A percentile compares a stretch with the other conserved stretches of the same genome.
phyloP scores from a whole-genome alignment of 2,329 filamentous ascomycete species.

The Knoxdaviesia proteae region DNA sequence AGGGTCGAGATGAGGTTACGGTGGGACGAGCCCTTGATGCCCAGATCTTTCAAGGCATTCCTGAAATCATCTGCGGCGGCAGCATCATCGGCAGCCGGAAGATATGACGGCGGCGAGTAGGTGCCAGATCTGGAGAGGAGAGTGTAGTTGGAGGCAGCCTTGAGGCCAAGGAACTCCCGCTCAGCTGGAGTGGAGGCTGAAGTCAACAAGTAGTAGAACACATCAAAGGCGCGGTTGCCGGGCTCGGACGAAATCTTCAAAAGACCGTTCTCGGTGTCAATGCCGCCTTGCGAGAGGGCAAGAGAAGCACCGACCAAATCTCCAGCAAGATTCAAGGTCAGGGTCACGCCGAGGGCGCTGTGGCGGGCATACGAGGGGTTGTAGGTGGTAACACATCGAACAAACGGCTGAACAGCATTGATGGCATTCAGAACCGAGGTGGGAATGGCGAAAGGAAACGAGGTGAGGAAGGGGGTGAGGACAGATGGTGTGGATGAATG shows the following conservation, averaged over 20 bases:
- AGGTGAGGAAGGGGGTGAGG: conserved; percentile 58
- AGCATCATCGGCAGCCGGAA: conserved; percentile 80
- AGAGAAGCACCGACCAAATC: conserved; percentile 56
- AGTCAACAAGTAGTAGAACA: conserved; percentile 90
- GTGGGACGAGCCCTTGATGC: conserved; percentile 71
- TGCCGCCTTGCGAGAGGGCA: conserved; percentile 66
- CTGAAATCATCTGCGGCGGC: conserved; percentile 89
- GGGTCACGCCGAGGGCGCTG: conserved; percentile 57
- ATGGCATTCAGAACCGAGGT: conserved; percentile 57
- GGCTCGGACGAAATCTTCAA: conserved; percentile 58
- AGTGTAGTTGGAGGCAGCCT: conserved; percentile 54
- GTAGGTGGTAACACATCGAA: conserved; percentile 68
- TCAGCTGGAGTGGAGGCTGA: conserved; percentile 79
- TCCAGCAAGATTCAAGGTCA: conserved; percentile 65
- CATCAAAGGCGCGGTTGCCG: conserved; percentile 85
- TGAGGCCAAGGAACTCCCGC: conserved; percentile 68
- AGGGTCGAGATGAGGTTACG: conserved; percentile 71
- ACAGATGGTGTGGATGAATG: conserved; percentile 77
- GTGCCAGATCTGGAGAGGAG: conserved; percentile 69
- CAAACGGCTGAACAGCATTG: conserved; percentile 65
- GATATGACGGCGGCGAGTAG: conserved; percentile 67
- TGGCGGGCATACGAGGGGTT: conserved; percentile 74
- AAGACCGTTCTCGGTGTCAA: conserved; percentile 65
- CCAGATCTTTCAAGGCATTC: conserved; percentile 67
- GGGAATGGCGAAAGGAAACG: conserved; percentile 63